Conservation (phyloP, 306 rosid genomes). For the Nissolia schottii region DNA sequence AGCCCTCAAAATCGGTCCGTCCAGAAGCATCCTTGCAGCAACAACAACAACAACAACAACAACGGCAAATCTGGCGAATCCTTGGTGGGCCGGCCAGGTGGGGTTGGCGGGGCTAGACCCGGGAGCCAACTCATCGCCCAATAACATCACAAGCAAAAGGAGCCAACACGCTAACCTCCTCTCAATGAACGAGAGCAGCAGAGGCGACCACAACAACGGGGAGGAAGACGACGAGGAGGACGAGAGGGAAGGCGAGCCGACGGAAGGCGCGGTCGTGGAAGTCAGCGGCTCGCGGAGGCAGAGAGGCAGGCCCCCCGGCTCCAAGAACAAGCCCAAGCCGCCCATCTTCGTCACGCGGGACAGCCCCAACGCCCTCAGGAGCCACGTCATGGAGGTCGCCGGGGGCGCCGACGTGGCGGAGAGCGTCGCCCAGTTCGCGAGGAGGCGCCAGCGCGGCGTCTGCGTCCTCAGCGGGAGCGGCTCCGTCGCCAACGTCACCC, state of each 20-base stretch:
- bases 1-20: too few species aligned
- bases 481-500: constrained; percentile 78
- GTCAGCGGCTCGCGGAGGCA: too few species aligned
- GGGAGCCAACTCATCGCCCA: constrained; percentile 47
- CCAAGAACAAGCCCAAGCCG: too few species aligned
- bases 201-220: background rate
- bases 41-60: background rate
- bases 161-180: constrained; percentile 46
- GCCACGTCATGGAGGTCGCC: too few species aligned
- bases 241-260: constrained; percentile 58
- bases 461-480: constrained; percentile 92
- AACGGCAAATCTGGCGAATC: constrained; percentile 70
- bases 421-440: too few species aligned
- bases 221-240: constrained; percentile 49
- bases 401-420: too few species aligned
- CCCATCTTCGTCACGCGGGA: too few species aligned
- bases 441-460: constrained; percentile 82
- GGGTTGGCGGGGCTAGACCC: too few species aligned
- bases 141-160: constrained; percentile 36
- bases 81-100: constrained; percentile 86
- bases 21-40: too few species aligned
- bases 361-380: too few species aligned
- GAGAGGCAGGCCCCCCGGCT: too few species aligned
- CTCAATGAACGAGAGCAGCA: too few species aligned
- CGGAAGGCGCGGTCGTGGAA: constrained; percentile 78